A percentile compares a stretch with the other conserved stretches of the same genome.
These are phyloP conservation scores for Saccharomycopsis olivae DNA, from an alignment of 805 yeast genomes.

Conservation along the genomic window DNA sequence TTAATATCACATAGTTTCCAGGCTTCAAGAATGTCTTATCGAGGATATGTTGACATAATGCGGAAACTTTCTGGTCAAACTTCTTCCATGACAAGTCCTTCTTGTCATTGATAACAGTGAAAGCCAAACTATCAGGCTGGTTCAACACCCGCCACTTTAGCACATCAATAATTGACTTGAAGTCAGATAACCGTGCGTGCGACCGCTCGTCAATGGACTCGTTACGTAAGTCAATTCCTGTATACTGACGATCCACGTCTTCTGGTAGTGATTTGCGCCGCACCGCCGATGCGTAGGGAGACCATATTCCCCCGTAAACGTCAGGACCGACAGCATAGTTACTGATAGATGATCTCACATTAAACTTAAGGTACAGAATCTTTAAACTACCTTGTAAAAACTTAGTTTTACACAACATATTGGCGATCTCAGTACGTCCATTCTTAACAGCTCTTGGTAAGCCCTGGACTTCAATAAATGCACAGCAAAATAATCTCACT, in stretches of 20 bases:
- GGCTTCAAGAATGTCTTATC: slow-evolving; percentile 52
- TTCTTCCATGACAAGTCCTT: slow-evolving; percentile 68
- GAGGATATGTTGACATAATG: slow-evolving; percentile 60
- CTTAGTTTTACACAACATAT: slow-evolving; percentile 68
- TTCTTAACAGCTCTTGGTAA: slow-evolving; percentile 76
- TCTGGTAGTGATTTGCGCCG: slow-evolving; percentile 32
- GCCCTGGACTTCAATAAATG: slow-evolving; percentile 70
- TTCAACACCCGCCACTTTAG: slow-evolving; percentile 67
- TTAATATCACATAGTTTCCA: slow-evolving; percentile 67
- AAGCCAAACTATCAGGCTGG: slow-evolving; percentile 76
- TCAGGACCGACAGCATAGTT: slow-evolving; percentile 69
- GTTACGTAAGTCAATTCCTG: slow-evolving; percentile 72
- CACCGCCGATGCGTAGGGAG: slow-evolving; percentile 57
- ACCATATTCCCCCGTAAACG: slow-evolving; percentile 75
- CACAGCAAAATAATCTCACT: slow-evolving; percentile 70
- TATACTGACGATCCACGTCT: slow-evolving; percentile 62
- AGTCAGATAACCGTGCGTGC: slow-evolving; percentile 62
- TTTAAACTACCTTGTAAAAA: slow-evolving; percentile 70
- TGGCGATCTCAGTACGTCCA: slow-evolving; percentile 89
- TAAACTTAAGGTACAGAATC: slow-evolving; percentile 77
- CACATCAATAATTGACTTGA: slow-evolving; percentile 58
- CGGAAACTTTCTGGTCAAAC: slow-evolving; percentile 65
- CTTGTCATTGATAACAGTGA: slow-evolving; percentile 31
- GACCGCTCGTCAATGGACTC: slow-evolving; percentile 72
- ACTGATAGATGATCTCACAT: slow-evolving; percentile 50